These are phyloP conservation scores for Brassica carinata DNA, from an alignment of 345 rosid genomes.

Conservation along the genomic window DNA sequence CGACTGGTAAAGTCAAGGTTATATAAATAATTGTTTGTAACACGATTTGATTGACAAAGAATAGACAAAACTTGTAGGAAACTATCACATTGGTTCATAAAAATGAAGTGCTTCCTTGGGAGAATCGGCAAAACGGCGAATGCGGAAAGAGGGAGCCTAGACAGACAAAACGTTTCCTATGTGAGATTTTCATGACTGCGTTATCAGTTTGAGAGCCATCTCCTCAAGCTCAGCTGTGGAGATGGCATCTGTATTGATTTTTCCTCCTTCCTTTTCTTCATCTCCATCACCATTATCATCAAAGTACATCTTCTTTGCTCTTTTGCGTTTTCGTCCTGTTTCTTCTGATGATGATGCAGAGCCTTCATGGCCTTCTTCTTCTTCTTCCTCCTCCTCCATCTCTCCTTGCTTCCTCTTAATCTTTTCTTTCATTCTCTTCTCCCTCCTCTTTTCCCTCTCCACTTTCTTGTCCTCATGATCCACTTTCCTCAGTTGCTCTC, in stretches of 20 bases:
- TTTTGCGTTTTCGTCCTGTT: constrained; percentile 47
- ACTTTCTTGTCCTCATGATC: constrained; percentile 83
- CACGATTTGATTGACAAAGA: constrained; percentile 88
- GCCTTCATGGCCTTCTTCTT: constrained; percentile 46
- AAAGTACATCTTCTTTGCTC: constrained; percentile 52
- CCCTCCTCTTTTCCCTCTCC: constrained; percentile 69
- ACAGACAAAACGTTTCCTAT: neutral
- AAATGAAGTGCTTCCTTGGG: constrained; percentile 65
- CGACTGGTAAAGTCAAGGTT: neutral
- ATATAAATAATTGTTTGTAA: constrained; percentile 12
- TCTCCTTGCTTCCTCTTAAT: constrained; percentile 66
- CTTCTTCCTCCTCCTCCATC: constrained; percentile 43
- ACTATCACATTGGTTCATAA: constrained; percentile 52
- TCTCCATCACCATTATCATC: constrained; percentile 44
- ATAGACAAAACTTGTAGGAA: constrained; percentile 66
- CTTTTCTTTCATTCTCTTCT: constrained; percentile 68
- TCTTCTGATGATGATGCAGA: constrained; percentile 53
- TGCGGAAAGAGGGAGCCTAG: constrained; percentile 31
- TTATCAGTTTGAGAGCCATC: constrained; percentile 71
- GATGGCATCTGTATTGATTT: constrained; percentile 47
- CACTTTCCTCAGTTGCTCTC: constrained; percentile 70
- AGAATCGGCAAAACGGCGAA: constrained; percentile 34
- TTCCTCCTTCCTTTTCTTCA: constrained; percentile 15
- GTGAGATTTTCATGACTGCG: constrained; percentile 22
- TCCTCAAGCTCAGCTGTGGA: constrained; percentile 83